Evolutionary conservation across 148 eudicot species (phyloP), one percentile per base, ranked within the genome.

Genomic region (Rheum nobile): DNA sequence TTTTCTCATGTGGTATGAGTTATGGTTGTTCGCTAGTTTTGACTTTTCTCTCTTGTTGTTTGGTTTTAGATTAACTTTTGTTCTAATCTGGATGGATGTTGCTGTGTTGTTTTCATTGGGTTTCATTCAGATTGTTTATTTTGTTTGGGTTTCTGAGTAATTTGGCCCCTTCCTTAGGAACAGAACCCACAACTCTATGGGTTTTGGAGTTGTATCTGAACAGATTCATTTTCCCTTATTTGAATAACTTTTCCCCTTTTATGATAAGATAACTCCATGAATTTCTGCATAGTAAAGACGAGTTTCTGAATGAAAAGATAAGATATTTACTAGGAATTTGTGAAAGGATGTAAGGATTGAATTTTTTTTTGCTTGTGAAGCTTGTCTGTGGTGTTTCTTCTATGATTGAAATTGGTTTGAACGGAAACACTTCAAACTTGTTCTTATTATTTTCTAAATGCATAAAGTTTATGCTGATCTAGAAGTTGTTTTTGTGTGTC

Each of bases 141-240:
- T 61, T 61, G n/a, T 61, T 61, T 32, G 67, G 67, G 35, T 61
- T 59, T 61, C 67, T 61, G 65, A 22, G 65, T 55, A 55, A 19
- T 9, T 24, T 55, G 5, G 14, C 37, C 67, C 37, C 19, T 29
- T 61, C 28, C 3, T 28, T 0, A 29, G 11, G 2, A 61, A 29
- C 67, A 28, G 4, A 61, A 61, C 6, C 67, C 67, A 61, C 17
- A 61, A 13, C 8, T 9, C 65, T 55, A 1, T 11, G 16, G 35
- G 19, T 4, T 61, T 61, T 61, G 19, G 34, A 3, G 35, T 61
- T 61, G n/a, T 12, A 17, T 16, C 14, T 61, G 67, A 61, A 32
- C 67, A 61, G 67, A 61, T 61, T 61, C 67, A 17, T 8, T 24
- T 3, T 14, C 14, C 12, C 14, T 4, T 61, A 14, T 61, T 35